Base-by-base conservation (phyloP, 31 red algal genomes). In the Odonthalia washingtoniensis region DNA sequence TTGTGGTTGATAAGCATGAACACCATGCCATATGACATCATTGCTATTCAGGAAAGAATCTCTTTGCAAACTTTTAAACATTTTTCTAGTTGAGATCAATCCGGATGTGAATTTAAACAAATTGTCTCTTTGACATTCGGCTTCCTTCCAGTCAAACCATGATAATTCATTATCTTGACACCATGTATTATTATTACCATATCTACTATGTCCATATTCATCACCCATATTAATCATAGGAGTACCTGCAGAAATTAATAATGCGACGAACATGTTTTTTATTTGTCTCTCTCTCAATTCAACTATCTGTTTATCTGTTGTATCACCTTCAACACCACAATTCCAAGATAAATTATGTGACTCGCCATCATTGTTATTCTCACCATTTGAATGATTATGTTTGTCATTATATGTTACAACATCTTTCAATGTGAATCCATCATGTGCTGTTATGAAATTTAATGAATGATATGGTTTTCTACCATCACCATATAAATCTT, bases 151-250 rank as follows among this genome's bases (percentile, higher is more conserved):
- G 40, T 96, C 83, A 46, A 96, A 88, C 74, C 90, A 91, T 17
- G 80, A 90, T 49, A 96, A 70, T 33, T 74, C 81, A 40, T 63
- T 68, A 82, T 99, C 97, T 68, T 99, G 97, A 68, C 97, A 99
- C 92, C 93, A 99, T 44, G 75, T 93, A 74, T 99, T 99, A 81
- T 99, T 99, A 66, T 99, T 99, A n/a, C 97, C 97, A 32, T 72
- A 49, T 75, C 94, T 75, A 32, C 89, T 93, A 72, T 97, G 94
- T 33, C 94, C 92, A 65, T 93, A 93, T 74, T 99, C 97, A 72
- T 99, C 97, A 61, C 97, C 97, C 92, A 95, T 95, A 34, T 62
- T 74, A 18, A 99, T 46, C 97, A 99, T 97, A 34, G 97, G 97
- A 65, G 93, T 95, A 49, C 97, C 97, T 12, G 75, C 85, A 39